Conservation (phyloP, 805 yeast species). For the Zygotorulaspora florentina region DNA sequence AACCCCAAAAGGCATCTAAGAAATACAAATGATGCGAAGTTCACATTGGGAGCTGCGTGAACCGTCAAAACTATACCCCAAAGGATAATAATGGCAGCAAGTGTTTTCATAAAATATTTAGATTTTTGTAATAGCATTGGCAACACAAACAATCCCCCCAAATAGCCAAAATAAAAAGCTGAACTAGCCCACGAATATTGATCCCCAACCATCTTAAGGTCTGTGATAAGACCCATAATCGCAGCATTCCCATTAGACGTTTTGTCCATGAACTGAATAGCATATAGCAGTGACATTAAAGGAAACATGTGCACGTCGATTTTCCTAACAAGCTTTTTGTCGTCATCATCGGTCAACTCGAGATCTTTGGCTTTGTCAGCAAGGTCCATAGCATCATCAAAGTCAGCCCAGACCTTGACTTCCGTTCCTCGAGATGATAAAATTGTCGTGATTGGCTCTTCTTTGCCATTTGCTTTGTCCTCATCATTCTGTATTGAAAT, state of each 20-base stretch:
- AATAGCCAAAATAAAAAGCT: conserved; percentile 57
- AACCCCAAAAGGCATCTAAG: conserved; percentile 49
- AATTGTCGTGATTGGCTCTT: conserved; percentile 3
- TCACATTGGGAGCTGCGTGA: conserved; percentile 46
- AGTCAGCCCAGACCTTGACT: conserved; percentile 34
- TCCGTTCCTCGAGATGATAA: conserved; percentile 16
- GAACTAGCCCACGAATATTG: conserved; percentile 51
- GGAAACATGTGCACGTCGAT: conserved; percentile 47
- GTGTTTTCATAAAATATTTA: conserved; percentile 47
- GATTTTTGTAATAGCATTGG: conserved; percentile 40
- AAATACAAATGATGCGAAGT: conserved; percentile 43
- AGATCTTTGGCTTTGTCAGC: conserved; percentile 33
- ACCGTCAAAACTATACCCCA: conserved; percentile 61
- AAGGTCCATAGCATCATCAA: conserved; percentile 42
- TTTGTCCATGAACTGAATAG: conserved; percentile 54
- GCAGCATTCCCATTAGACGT: conserved; percentile 45
- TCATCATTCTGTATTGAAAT: not conserved
- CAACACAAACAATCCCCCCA: conserved; percentile 29
- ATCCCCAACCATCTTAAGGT: conserved; percentile 38
- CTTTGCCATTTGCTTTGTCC: conserved; percentile 1
- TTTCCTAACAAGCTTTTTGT: conserved; percentile 38
- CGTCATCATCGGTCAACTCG: conserved; percentile 27
- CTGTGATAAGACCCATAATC: conserved; percentile 43
- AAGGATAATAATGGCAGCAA: conserved; percentile 43
- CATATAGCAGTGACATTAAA: conserved; percentile 42